Evolutionary conservation across 2,329 filamentous ascomycete species (phyloP), one percentile per base, ranked within the genome.

Genomic region (Alternaria solani): DNA sequence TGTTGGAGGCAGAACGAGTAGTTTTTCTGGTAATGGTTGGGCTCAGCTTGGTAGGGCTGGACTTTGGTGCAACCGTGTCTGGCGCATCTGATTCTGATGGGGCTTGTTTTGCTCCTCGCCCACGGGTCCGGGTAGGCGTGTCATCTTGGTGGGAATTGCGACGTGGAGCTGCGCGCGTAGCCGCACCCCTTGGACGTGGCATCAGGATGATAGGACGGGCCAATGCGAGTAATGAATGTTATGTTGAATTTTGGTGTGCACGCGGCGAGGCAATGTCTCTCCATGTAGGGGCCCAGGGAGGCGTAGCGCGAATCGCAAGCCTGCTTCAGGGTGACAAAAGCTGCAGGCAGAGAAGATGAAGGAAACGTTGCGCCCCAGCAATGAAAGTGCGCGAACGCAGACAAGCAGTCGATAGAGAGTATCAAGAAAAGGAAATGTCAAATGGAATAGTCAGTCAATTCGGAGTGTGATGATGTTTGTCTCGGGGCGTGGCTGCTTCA

Each of bases 391-490:
- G 57, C 48, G 62, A 61, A 63, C 56, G 43, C 41, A 61, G 47
- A 61, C 59, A 59, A 59, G 53, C 57, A 30, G 47, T 28, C 14
- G 44, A 60, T 57, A 64, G 46, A 53, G 23, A 58, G 59, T 56
- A 58, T 59, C 59, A 66, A 67, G 53, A 57, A 67, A 67, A 64
- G 55, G 51, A 60, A 68, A 61, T 38, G 51, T 39, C 48, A 56
- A 70, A 66, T 64, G 53, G 48, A 64, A 65, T 61, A 66, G 64
- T 53, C 62, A 57, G 65, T 54, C 61, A 61, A 61, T 56, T 56
- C 59, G 66, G 59, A 58, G 69, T 71, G 70, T 73, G 73, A 69
- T 75, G 74, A 74, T 76, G 64, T 75, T 75, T 75, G 73, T 75
- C 70, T 72, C 69, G 68, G 66, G 68, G 60, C 63, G 67, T 73